Conservation (phyloP, 2,329 filamentous ascomycete genomes). For the Colletotrichum sp. region DNA sequence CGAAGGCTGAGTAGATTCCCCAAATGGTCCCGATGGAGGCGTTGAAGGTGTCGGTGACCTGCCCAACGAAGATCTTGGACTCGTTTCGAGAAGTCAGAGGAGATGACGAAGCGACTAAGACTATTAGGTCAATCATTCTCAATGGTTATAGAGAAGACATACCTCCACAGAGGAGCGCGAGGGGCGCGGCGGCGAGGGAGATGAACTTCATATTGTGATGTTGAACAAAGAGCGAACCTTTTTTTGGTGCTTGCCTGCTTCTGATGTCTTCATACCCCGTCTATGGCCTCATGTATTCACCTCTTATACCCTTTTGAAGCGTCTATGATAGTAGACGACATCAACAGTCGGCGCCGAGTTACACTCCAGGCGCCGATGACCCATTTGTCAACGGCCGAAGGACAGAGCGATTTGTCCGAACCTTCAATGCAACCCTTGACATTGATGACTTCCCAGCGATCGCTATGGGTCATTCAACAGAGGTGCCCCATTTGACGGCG, state of each 20-base stretch:
- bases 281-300: not conserved
- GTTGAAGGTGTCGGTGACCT: not conserved
- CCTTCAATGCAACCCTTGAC: not conserved
- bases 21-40: not conserved
- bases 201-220: not conserved
- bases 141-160: not conserved
- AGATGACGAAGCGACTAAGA: not conserved
- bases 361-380: not conserved
- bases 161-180: not conserved
- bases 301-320: not conserved
- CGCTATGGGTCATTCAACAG: not conserved
- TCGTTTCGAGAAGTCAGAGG: not conserved
- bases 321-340: rapidly evolving
- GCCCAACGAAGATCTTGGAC: not conserved
- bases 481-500: not conserved
- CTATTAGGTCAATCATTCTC: not conserved
- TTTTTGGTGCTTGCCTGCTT: not conserved
- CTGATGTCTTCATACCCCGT: rapidly evolving
- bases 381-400: not conserved
- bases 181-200: not conserved
- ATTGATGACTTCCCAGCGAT: rapidly evolving
- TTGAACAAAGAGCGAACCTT: not conserved
- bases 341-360: not conserved
- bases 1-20: not conserved
- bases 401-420: not conserved